Conservation (phyloP, 1,284 basidiomycete genomes). For the Cutaneotrichosporon sp. region DNA sequence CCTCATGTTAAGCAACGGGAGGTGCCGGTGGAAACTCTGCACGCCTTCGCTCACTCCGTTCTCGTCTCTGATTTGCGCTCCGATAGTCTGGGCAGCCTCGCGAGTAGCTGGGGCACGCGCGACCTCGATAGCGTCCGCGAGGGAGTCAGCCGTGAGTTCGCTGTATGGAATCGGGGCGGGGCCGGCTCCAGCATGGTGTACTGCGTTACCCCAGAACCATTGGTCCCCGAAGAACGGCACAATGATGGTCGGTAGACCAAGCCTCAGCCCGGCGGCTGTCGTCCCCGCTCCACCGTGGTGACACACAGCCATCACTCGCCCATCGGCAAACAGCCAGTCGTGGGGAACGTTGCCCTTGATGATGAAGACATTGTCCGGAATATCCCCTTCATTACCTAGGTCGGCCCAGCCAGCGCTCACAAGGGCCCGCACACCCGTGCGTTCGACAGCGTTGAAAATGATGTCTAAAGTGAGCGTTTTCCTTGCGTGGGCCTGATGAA, state of each 20-base stretch:
- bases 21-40: constrained; percentile 59
- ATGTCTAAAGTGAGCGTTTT: too few species aligned
- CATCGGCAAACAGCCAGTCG: constrained; percentile 62
- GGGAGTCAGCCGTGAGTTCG: constrained; percentile 53
- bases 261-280: constrained; percentile 59
- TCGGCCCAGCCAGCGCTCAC: constrained; percentile 64
- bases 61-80: constrained; percentile 56
- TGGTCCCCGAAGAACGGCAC: constrained; percentile 70
- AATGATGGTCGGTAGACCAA: constrained; percentile 61
- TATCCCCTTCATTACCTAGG: constrained; percentile 47
- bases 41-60: constrained; percentile 55
- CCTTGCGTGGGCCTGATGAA: too few species aligned
- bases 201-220: constrained; percentile 56
- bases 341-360: constrained; percentile 58
- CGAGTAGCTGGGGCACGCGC: constrained; percentile 53
- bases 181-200: constrained; percentile 61
- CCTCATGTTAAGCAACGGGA: constrained; percentile 60
- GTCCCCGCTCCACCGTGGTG: constrained; percentile 67
- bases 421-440: constrained; percentile 57
- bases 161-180: constrained; percentile 59
- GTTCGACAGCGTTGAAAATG: constrained; percentile 57
- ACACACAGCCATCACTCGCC: constrained; percentile 59
- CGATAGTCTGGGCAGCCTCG: constrained; percentile 54
- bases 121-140: constrained; percentile 56
- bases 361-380: constrained; percentile 58